phyloP scores from a whole-genome alignment of 768 basidiomycete genomes.

The Pulveroboletus frians region DNA sequence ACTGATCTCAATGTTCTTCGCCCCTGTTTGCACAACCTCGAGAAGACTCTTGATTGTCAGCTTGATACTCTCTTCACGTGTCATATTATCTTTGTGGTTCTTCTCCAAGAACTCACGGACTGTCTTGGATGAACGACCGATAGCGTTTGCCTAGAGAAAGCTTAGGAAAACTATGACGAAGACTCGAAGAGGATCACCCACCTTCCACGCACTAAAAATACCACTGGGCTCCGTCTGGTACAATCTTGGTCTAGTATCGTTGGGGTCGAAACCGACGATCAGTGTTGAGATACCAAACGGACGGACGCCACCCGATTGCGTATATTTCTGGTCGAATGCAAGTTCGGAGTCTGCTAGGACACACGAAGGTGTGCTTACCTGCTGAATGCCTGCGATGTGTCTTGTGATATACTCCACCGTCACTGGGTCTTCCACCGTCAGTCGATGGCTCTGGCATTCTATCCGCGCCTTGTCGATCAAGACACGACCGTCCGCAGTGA shows the following conservation, averaged over 20 bases:
- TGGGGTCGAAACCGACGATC: slow-evolving; percentile 94
- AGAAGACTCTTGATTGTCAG: slow-evolving; percentile 91
- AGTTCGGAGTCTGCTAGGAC: neutral
- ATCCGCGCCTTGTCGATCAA: slow-evolving; percentile 96
- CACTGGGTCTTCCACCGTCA: slow-evolving; percentile 97
- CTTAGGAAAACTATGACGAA: neutral
- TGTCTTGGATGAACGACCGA: slow-evolving; percentile 96
- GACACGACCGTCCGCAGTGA: slow-evolving; percentile 96
- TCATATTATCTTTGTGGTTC: slow-evolving; percentile 89
- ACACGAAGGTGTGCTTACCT: slow-evolving; percentile 46
- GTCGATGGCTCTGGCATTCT: slow-evolving; percentile 95
- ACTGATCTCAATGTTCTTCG: slow-evolving; percentile 98
- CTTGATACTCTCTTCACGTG: slow-evolving; percentile 87
- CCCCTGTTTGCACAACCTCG: slow-evolving; percentile 99
- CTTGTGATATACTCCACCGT: slow-evolving; percentile 98
- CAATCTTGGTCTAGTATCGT: slow-evolving; percentile 80
- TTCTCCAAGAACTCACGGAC: slow-evolving; percentile 98
- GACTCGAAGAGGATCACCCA: slow-evolving; percentile 23
- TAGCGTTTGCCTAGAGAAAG: slow-evolving; percentile 80
- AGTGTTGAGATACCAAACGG: slow-evolving; percentile 98
- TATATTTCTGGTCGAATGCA: slow-evolving; percentile 64
- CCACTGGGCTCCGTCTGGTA: slow-evolving; percentile 98
- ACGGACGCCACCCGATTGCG: slow-evolving; percentile 96
- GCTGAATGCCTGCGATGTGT: slow-evolving; percentile 98
- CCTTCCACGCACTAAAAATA: slow-evolving; percentile 99